Evolutionary conservation across 2,329 filamentous ascomycete species (phyloP), one percentile per base, ranked within the genome.

Genomic region (Penicillium hordei): DNA sequence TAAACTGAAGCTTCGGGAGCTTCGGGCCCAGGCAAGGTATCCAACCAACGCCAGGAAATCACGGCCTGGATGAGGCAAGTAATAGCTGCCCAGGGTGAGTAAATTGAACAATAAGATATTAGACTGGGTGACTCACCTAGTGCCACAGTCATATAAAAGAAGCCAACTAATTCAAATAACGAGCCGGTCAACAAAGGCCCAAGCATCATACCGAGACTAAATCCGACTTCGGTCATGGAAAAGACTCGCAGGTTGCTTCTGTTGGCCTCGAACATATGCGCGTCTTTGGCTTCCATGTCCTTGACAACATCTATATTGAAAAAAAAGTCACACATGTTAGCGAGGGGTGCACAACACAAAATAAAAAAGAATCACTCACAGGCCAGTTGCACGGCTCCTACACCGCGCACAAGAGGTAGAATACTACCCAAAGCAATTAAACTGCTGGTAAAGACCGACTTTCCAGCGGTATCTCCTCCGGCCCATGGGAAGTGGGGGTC

Each of bases 381-480:
- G 15, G 65, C 64, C 27, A 70, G 52, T 49, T 72, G 67, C n/a
- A 71, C 46, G 8, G 60, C 58, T 3, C 68, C 70, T 7, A 64
- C 61, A 4, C 70, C 69, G 13, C 65, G 64, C 10, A 67, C 59
- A 9, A 72, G 46, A 19, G 61, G 60, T 10, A 61, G 48, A 5
- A 60, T 51, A 38, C 64, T 54, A 6, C 67, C 67, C 12, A 69
- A 45, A 0, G 62, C 63, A 34, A 67, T 50, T 7, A 65, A 42
- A 4, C 60, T 55, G 5, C 57, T 21, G 13, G 64, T 58, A n/a
- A 62, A 72, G 2, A 70, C 60, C 1, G 60, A 38, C 23, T 67
- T 58, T 0, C 67, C 69, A 19, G 60, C 53, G 3, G 59, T 42
- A 8, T 65, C 64, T 4, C 55, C 40, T 19, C 52, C 60, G 1